Conservation (phyloP, 2,329 filamentous ascomycete species). For the Trichoderma afroharzianum region DNA sequence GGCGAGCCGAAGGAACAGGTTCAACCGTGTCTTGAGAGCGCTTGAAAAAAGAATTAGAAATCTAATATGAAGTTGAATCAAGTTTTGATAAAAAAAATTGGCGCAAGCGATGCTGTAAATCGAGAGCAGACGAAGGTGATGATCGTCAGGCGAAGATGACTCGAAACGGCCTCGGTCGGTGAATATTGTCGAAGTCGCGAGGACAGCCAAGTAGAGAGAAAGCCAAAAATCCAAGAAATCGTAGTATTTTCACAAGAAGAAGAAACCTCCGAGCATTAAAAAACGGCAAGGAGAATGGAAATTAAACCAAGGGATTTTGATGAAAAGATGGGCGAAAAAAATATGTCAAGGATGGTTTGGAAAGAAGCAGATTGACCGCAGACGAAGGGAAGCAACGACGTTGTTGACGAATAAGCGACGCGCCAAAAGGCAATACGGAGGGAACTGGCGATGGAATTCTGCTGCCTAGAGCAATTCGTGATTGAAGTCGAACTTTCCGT, state of each 20-base stretch:
- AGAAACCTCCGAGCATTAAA: conserved; percentile 12
- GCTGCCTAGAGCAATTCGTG: background rate
- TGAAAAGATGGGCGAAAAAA: background rate
- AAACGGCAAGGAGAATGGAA: background rate
- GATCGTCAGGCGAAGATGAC: background rate
- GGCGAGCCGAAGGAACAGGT: conserved; percentile 9
- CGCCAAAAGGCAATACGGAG: background rate
- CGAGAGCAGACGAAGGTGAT: background rate
- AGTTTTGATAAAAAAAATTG: conserved; percentile 8
- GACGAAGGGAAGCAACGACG: conserved; percentile 12
- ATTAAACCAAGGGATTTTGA: conserved; percentile 10
- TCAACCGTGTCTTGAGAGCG: background rate
- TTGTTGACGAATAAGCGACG: background rate
- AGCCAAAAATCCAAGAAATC: conserved; percentile 20
- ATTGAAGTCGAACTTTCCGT: conserved; percentile 5
- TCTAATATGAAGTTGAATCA: conserved; percentile 16
- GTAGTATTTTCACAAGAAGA: conserved; percentile 19
- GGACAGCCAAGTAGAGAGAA: conserved; percentile 17
- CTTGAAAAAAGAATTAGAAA: conserved; percentile 10
- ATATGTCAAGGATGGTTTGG: background rate
- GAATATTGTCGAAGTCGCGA: background rate
- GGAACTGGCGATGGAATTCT: background rate
- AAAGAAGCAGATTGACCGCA: background rate
- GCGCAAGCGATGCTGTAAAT: conserved; percentile 11
- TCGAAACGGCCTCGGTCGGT: background rate